Conservation (phyloP, 495 filamentous ascomycete genomes). For the Talaromyces trachyspermus region DNA sequence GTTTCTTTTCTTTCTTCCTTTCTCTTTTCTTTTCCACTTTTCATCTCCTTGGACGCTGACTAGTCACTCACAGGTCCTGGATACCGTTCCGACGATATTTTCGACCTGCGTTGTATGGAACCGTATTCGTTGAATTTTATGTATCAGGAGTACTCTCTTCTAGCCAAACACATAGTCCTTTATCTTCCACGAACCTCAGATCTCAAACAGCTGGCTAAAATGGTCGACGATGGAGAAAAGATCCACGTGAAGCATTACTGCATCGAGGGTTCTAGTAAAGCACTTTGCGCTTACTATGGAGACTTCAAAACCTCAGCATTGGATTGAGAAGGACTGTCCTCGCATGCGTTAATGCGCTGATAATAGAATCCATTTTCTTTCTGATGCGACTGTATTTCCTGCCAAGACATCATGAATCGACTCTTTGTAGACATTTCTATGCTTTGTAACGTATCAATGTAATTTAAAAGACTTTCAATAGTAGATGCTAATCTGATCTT, state of each 20-base stretch:
- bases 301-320: slow-evolving; percentile 20
- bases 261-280: slow-evolving; percentile 82
- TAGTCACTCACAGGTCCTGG: slow-evolving; percentile 54
- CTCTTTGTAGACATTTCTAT: too few species aligned
- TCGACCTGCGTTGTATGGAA: slow-evolving; percentile 79
- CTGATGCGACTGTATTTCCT: too few species aligned
- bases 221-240: slow-evolving; percentile 45
- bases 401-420: too few species aligned
- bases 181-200: slow-evolving; percentile 88
- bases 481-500: too few species aligned
- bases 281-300: slow-evolving; percentile 49
- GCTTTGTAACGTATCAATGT: background rate
- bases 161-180: slow-evolving; percentile 53
- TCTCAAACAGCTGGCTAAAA: slow-evolving; percentile 68
- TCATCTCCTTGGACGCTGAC: slow-evolving; percentile 3
- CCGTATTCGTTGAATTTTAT: slow-evolving; percentile 68
- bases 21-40: too few species aligned
- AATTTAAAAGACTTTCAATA: too few species aligned
- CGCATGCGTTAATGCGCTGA: too few species aligned
- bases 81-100: slow-evolving; percentile 70
- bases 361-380: too few species aligned
- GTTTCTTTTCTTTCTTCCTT: too few species aligned
- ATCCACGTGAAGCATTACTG: slow-evolving; percentile 84
- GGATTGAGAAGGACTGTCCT: too few species aligned
- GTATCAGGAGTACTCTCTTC: slow-evolving; percentile 47